Percentiles rank a stretch among this genome's conserved stretches.
These are phyloP conservation scores for Trichosporon coremiiforme DNA, from an alignment of 1,284 basidiomycete genomes.

Conservation along the genomic window DNA sequence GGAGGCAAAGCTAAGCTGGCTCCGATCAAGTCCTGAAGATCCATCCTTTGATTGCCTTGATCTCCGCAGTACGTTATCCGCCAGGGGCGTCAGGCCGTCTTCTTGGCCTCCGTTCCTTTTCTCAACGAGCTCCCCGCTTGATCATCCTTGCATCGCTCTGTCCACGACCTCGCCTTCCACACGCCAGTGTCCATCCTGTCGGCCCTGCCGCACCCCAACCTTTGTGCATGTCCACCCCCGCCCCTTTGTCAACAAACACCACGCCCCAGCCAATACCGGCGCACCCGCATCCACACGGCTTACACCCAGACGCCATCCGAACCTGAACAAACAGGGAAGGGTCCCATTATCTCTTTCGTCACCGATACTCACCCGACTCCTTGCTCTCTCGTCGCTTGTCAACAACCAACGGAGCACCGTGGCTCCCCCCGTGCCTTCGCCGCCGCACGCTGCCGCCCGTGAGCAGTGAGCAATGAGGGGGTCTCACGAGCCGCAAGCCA, in stretches of 20 bases:
- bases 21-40: slow-evolving; percentile 7
- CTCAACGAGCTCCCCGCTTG: not conserved
- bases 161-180: not conserved
- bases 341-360: slow-evolving; percentile 4
- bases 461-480: slow-evolving; percentile 18
- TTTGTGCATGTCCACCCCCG: not conserved
- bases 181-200: not conserved
- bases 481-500: not conserved
- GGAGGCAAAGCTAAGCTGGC: not conserved
- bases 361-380: not conserved
- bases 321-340: not conserved
- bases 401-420: not conserved
- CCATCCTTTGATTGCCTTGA: not conserved
- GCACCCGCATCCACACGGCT: too few species aligned
- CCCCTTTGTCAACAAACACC: not conserved
- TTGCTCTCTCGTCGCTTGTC: not conserved
- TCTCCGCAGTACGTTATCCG: slow-evolving; percentile 1
- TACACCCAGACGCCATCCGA: not conserved
- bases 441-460: not conserved
- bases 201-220: not conserved
- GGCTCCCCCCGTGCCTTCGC: not conserved
- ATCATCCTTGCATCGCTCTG: not conserved
- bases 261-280: not conserved
- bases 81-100: not conserved
- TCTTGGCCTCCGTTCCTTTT: slow-evolving; percentile 3